Base-by-base conservation (phyloP, 2,329 filamentous ascomycete genomes). In the Trichophaea hybrida region DNA sequence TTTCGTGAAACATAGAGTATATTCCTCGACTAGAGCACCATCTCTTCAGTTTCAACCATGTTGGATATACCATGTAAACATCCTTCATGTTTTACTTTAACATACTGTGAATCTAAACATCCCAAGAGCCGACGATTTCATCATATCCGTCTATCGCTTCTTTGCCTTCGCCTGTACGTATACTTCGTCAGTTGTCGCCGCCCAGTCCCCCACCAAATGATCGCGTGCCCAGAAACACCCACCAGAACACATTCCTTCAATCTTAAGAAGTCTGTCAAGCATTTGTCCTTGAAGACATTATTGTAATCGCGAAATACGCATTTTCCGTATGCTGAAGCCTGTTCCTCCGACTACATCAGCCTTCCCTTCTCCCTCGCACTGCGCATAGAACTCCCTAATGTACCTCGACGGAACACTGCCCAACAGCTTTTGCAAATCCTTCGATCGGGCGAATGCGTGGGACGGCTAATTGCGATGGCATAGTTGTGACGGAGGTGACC, bases 261-360 rank as follows among this genome's bases (percentile, higher is more conserved):
- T 40, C 38, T 60, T 43, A 65, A 76, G 67, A 98, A 97, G 70
- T 96, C 89, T 60, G 81, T 82, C 4, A 78, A 77, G 70, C 93
- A 98, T 76, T 93, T 93, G 70, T 96, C 88, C 70, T 94, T 94
- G 68, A 89, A 80, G 2, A 95, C 81, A 3, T 88, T 81, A 70
- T 91, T 91, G 74, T 94, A 97, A 70, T 97, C 91, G 43, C 82
- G 81, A 55, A 91, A 80, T 65, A 98, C 83, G 71, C 93, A 98
- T 76, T 89, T 90, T 66, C 91, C 93, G 70, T 97, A 98, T 10
- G 80, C 76, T 2, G 88, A 78, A 56, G 88, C 85, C 91, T 97
- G 64, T 32, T 31, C 38, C 15, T 43, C 15, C 15, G 38, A 12
- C 38, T 43, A 12, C 38, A 12, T 43, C 38, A 12, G 10, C 38